Evolutionary conservation across 2,329 filamentous ascomycete genomes (phyloP), one percentile per base, ranked within the genome.

Genomic region (Nigrograna mackinnonii): DNA sequence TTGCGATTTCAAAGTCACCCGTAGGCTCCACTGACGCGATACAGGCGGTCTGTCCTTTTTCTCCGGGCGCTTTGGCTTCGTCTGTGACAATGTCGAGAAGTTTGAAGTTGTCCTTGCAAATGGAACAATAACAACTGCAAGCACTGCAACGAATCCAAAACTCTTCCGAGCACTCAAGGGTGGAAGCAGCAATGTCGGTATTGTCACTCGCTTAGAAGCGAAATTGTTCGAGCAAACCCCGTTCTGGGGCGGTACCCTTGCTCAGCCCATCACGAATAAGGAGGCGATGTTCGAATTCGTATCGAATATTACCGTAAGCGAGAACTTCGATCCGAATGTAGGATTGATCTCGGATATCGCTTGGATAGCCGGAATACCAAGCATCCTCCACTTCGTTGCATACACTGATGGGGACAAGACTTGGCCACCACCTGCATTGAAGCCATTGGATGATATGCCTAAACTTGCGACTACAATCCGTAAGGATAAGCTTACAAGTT

Each of bases 81-180:
- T 49, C 30, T 66, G 57, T 51, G 65, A 56, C 50, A 69, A 57
- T 42, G 54, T 62, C 20, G 19, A 50, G 18, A 60, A 63, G 22
- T 67, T 59, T 44, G 59, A 72, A 21, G 41, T 72, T 5, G 63
- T 70, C 0, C 59, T 70, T 6, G 66, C 66, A n/a, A 54, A 63
- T 37, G 68, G 67, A 3, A 49, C 50, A 6, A 50, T 69, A 7
- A 45, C 57, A 7, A 60, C 57, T 4, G 69, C 64, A 18, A 64
- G 60, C 22, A 39, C 43, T 6, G 43, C 43, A 0, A 43, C 38
- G 6, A 59, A 66, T 21, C 43, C 57, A 1, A 50, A 60, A 18
- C 53, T 69, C 11, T 66, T 60, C 51, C 47, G 49, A 2, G 65
- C 63, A 3, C 51, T 70, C 6, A 67, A 67, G 39, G 64, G 67